A percentile compares a stretch with the other conserved stretches of the same genome.
Evolutionary conservation across 768 basidiomycete genomes (phyloP).

Genomic region (Leucogyrophana mollusca): DNA sequence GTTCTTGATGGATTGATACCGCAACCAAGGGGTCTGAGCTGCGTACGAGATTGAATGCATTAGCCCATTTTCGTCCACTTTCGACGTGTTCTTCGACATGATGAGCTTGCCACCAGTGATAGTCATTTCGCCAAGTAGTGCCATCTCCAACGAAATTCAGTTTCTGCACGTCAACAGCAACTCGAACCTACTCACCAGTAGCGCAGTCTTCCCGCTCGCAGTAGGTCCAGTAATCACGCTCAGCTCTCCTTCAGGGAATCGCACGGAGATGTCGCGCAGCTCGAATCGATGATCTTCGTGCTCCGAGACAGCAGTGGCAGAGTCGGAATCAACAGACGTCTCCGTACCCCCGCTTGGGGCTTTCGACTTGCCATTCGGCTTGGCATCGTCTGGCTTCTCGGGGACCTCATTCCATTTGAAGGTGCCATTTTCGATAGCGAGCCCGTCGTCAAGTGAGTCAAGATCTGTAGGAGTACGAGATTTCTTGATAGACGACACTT

Average conservation of each 20-base stretch:
- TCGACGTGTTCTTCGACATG: slow-evolving; percentile 47
- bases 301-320: slow-evolving; percentile 10
- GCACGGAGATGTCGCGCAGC: slow-evolving; percentile 41
- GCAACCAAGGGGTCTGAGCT: slow-evolving; percentile 69
- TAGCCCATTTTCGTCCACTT: slow-evolving; percentile 57
- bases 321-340: slow-evolving; percentile 14
- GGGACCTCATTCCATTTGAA: slow-evolving; percentile 60
- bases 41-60: slow-evolving; percentile 70
- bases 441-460: slow-evolving; percentile 27
- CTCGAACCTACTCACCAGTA: slow-evolving; percentile 30
- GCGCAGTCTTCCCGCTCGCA: slow-evolving; percentile 54
- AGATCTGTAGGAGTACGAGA: slow-evolving; percentile 19
- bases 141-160: slow-evolving; percentile 20
- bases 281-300: slow-evolving; percentile 37
- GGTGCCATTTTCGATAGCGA: slow-evolving; percentile 49
- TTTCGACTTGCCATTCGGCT: background rate
- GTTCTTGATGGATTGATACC: slow-evolving; percentile 71
- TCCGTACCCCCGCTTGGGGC: background rate
- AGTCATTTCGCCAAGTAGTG: slow-evolving; percentile 41
- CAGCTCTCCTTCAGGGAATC: slow-evolving; percentile 46
- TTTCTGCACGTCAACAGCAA: background rate
- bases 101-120: slow-evolving; percentile 32
- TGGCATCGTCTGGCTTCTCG: slow-evolving; percentile 17
- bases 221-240: slow-evolving; percentile 69
- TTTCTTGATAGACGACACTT: slow-evolving; percentile 57